These are phyloP conservation scores for Penicillium ochrochloron DNA, from an alignment of 495 filamentous ascomycete species.

Conservation along the genomic window DNA sequence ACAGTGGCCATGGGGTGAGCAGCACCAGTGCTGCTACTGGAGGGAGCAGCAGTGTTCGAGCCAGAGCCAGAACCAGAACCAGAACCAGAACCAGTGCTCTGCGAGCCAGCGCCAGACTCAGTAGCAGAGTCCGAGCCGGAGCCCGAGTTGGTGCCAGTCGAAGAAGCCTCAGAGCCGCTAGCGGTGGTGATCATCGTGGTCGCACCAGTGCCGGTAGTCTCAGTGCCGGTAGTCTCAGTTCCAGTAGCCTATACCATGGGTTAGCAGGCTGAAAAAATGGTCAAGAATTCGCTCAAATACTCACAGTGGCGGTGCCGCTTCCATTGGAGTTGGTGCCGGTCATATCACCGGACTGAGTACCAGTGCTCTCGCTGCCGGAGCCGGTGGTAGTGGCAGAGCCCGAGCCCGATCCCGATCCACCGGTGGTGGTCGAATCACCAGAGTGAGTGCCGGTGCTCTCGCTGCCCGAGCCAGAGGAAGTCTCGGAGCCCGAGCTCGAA, in stretches of 20 bases:
- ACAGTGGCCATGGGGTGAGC: constrained; percentile 43
- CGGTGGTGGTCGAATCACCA: constrained; percentile 7
- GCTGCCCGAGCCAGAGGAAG: constrained; percentile 6
- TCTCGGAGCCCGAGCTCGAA: background rate
- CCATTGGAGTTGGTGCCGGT: constrained; percentile 21
- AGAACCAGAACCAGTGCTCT: background rate
- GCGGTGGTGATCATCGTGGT: constrained; percentile 23
- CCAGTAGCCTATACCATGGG: background rate
- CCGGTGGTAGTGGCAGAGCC: constrained; percentile 7
- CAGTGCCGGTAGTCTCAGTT: constrained; percentile 1
- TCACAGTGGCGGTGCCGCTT: constrained; percentile 8
- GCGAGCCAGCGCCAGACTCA: background rate
- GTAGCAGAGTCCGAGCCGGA: constrained; percentile 19
- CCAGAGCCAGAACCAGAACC: constrained; percentile 20
- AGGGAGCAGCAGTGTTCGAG: constrained; percentile 31
- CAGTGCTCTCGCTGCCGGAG: constrained; percentile 15
- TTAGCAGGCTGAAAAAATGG: background rate
- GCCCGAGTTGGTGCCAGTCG: constrained; percentile 23
- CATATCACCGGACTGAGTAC: constrained; percentile 15
- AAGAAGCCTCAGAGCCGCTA: constrained; percentile 28
- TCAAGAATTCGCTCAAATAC: background rate
- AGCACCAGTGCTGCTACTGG: constrained; percentile 32
- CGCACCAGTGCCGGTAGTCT: background rate
- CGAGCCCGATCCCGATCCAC: background rate
- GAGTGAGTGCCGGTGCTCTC: constrained; percentile 21